Evolutionary conservation across 1,139 yeast species (phyloP).

Genomic region (Kluyveromyces sp.): DNA sequence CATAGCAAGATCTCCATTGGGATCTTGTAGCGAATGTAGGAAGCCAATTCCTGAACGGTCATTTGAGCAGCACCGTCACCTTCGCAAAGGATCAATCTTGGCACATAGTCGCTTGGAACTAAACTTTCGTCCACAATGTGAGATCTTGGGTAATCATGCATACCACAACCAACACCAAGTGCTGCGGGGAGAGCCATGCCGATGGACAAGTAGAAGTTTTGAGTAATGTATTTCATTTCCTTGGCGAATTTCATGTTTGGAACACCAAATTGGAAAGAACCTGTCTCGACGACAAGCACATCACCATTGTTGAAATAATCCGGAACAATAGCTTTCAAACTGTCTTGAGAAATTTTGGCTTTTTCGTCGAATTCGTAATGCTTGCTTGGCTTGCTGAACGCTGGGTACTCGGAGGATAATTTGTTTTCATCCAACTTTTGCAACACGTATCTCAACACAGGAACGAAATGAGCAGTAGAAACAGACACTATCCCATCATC

Average conservation of each 20-base stretch:
- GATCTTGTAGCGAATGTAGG: conserved; percentile 52
- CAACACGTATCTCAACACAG: conserved; percentile 40
- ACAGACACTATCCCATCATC: conserved; percentile 14
- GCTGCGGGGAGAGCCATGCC: conserved; percentile 85
- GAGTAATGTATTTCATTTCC: conserved; percentile 48
- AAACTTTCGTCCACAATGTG: conserved; percentile 19
- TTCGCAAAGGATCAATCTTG: conserved; percentile 59
- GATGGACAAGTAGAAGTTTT: conserved; percentile 71
- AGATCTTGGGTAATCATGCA: conserved; percentile 40
- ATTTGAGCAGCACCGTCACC: conserved; percentile 93
- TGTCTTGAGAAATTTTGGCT: conserved; percentile 19
- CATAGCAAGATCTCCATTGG: conserved; percentile 61
- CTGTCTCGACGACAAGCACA: conserved; percentile 65
- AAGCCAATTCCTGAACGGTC: conserved; percentile 77
- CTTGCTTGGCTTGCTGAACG: background rate
- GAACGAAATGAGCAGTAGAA: conserved; percentile 40
- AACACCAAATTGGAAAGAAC: conserved; percentile 67
- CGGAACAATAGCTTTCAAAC: conserved; percentile 17
- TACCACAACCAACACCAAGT: conserved; percentile 68
- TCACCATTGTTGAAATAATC: conserved; percentile 48
- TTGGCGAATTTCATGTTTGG: conserved; percentile 56
- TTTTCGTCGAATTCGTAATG: background rate
- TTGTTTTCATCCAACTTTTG: conserved; percentile 31
- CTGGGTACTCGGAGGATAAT: conserved; percentile 20
- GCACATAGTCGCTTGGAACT: conserved; percentile 35